Evolutionary conservation across 768 basidiomycete genomes (phyloP).

Genomic region (Mycena polygramma): DNA sequence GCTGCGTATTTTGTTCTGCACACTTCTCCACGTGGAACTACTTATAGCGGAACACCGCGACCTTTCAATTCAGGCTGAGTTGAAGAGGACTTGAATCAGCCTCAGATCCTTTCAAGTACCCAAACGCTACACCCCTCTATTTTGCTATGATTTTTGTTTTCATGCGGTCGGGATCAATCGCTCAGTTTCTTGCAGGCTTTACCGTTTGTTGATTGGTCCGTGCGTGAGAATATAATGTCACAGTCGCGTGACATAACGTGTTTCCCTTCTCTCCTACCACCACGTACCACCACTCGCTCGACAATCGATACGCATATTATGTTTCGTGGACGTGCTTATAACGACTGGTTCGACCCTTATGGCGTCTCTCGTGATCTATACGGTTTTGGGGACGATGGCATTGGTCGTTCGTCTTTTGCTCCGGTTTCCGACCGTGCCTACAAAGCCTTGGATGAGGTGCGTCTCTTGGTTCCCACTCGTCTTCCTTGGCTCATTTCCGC

Average conservation of each 20-base stretch:
- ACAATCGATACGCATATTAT: constrained; percentile 7
- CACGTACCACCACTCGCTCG: background rate
- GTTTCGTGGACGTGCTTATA: constrained; percentile 22
- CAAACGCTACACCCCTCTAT: too few relatives aligned
- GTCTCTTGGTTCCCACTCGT: background rate
- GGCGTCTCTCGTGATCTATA: constrained; percentile 14
- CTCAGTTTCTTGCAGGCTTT: too few relatives aligned
- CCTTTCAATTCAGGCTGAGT: too few relatives aligned
- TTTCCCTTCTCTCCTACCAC: background rate
- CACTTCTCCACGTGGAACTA: too few relatives aligned
- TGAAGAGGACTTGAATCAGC: too few relatives aligned
- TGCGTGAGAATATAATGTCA: background rate
- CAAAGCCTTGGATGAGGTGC: constrained; percentile 18
- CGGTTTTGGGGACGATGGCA: constrained; percentile 13
- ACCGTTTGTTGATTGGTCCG: background rate
- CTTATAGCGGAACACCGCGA: too few relatives aligned
- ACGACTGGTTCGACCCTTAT: constrained; percentile 28
- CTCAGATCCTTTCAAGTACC: too few relatives aligned
- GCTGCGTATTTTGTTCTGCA: too few relatives aligned
- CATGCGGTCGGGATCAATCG: too few relatives aligned
- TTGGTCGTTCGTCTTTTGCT: constrained; percentile 25
- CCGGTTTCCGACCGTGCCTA: constrained; percentile 23
- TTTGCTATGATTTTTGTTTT: too few relatives aligned
- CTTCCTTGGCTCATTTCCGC: background rate
- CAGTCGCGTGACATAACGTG: constrained; percentile 12